Conservation (phyloP, 140 eudicot species). For the Flaveria floridana region DNA sequence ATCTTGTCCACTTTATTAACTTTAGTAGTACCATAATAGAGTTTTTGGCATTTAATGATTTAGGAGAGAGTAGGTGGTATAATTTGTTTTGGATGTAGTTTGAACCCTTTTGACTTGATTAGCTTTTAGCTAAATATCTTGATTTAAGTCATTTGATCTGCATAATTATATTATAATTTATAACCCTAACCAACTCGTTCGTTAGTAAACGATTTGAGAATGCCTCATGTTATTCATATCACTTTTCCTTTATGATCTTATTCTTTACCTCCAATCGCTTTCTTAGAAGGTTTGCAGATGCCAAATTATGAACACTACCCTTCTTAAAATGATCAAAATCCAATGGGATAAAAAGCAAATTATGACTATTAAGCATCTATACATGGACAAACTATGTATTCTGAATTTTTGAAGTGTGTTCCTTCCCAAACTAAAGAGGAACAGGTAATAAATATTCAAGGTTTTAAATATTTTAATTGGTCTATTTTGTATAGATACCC, state of each 20-base stretch:
- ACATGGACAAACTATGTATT: constrained; percentile 50
- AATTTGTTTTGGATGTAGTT: neutral
- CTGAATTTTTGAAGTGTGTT: constrained; percentile 40
- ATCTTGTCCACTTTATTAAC: neutral
- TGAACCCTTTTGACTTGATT: neutral
- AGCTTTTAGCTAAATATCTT: neutral
- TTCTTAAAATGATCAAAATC: constrained; percentile 52
- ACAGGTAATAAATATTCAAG: constrained; percentile 40
- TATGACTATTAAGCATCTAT: constrained; percentile 61
- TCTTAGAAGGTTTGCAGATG: neutral
- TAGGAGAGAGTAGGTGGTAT: too few species aligned
- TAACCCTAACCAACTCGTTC: constrained; percentile 3
- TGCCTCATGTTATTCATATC: neutral
- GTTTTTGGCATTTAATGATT: neutral
- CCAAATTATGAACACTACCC: constrained; percentile 46
- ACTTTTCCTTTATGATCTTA: too few species aligned
- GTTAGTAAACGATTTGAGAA: neutral
- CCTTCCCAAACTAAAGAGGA: constrained; percentile 46
- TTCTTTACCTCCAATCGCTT: too few species aligned
- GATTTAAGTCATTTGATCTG: neutral
- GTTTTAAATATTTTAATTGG: neutral
- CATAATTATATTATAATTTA: too few species aligned
- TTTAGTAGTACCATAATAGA: too few species aligned
- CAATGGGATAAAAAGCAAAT: constrained; percentile 43
- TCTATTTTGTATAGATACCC: neutral